These are phyloP conservation scores for Pseudoscleropodium purum DNA, from an alignment of 225 moss, liverwort and hornwort species.

Conservation along the genomic window DNA sequence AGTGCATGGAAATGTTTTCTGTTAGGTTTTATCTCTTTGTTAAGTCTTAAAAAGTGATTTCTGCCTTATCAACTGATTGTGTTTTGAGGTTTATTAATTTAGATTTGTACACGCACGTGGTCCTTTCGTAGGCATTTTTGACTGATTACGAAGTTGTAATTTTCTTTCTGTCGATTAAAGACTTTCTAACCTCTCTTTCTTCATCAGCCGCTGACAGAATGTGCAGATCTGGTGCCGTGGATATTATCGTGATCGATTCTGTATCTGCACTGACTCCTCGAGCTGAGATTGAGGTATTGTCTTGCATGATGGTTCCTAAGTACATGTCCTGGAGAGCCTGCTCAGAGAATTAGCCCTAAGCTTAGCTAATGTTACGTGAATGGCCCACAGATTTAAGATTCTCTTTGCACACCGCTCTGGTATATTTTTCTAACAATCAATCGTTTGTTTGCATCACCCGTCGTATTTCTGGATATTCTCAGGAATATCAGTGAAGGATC, in stretches of 20 bases:
- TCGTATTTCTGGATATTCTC: neutral
- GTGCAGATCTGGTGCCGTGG: constrained; percentile 97
- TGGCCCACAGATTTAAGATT: neutral
- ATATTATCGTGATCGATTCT: constrained; percentile 77
- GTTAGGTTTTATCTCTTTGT: neutral
- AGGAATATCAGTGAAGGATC: neutral
- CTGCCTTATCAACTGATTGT: neutral
- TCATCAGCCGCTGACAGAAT: constrained; percentile 73
- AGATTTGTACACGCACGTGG: neutral
- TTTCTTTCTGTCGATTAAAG: neutral
- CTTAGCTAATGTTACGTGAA: neutral
- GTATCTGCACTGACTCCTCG: constrained; percentile 88
- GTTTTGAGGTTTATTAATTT: neutral
- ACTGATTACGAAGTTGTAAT: neutral
- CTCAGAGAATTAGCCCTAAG: neutral
- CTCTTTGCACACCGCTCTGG: neutral
- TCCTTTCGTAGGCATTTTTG: neutral
- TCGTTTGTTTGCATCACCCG: neutral
- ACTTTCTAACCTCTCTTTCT: constrained; percentile 8
- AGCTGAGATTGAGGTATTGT: constrained; percentile 80
- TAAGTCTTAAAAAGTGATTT: neutral
- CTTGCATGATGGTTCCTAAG: neutral
- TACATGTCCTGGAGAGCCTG: neutral
- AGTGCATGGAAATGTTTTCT: neutral
- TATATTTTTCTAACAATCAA: neutral